Base-by-base conservation (phyloP, 2,329 filamentous ascomycete species). In the Xenoacremonium recifei region DNA sequence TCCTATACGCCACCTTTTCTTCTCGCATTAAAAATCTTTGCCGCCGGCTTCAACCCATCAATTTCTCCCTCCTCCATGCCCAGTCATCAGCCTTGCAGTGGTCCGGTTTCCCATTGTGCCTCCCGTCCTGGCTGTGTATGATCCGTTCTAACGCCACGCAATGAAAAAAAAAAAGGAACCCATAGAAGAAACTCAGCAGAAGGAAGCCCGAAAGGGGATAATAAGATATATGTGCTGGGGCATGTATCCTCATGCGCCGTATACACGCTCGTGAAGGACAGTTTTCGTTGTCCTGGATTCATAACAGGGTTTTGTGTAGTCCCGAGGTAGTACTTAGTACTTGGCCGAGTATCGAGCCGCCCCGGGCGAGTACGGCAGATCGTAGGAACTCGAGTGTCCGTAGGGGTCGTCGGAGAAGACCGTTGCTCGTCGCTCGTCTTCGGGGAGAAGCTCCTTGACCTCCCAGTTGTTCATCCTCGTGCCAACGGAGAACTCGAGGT, bases 381-480 rank as follows among this genome's bases (percentile, higher is more conserved):
- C 77, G 58, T 74, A 79, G 6, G 68, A 63, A 48, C 71, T 76
- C 3, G 77, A 70, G 29, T 82, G 80, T 37, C 72, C 75, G 48
- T 81, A 82, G 2, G 79, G 78, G 50, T 85, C 82, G 43, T 89
- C 85, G 34, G 77, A 72, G 65, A 91, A 93, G 34, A 86, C 68
- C 3, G 87, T 90, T 17, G 73, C 73, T 44, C 87, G 80, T 45
- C 86, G 84, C 45, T 92, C 87, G 42, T 93, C 89, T 51, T 93
- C 88, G 33, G 85, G 80, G 15, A 93, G 75, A 10, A 89, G 76
- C 49, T 97, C 92, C 72, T 97, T 97, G 62, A 97, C 87, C 63
- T 99, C 93, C 93, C 93, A 99, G 66, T 93, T 96, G 71, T 96
- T 95, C 69, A 89, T 87, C 65, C 92, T 89, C 45, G 89, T 89